These are phyloP conservation scores for Breviolum minutum DNA, from an alignment of 73 alveolate species.

Conservation along the genomic window DNA sequence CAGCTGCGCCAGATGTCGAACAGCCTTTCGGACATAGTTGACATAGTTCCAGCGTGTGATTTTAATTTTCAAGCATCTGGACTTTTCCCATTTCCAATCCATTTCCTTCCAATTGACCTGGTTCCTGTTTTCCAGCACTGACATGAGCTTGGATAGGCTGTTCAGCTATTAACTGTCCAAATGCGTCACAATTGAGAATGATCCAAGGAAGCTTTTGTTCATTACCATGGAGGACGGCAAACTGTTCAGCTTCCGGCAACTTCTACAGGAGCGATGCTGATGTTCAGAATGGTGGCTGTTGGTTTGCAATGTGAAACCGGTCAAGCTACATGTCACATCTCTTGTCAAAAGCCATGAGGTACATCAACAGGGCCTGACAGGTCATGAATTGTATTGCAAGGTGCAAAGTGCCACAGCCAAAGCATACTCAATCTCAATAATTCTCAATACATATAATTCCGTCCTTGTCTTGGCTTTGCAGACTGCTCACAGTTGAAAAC, in stretches of 20 bases:
- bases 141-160: too few relatives aligned
- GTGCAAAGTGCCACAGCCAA: too few relatives aligned
- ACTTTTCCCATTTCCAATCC: not conserved
- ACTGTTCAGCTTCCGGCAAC: slow-evolving; percentile 65
- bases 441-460: too few relatives aligned
- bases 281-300: not conserved
- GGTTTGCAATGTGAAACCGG: not conserved
- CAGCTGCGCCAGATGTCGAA: slow-evolving; percentile 90
- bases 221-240: slow-evolving; percentile 88
- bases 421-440: too few relatives aligned
- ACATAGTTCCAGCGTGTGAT: not conserved
- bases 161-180: too few relatives aligned
- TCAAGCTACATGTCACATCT: not conserved
- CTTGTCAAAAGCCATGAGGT: too few relatives aligned
- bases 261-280: not conserved
- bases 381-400: too few relatives aligned
- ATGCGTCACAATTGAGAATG: not conserved
- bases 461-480: not conserved
- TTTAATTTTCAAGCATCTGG: not conserved
- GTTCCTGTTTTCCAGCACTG: not conserved
- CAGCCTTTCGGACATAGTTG: slow-evolving; percentile 15
- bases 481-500: too few relatives aligned
- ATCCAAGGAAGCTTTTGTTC: slow-evolving; percentile 57
- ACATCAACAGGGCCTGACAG: too few relatives aligned
- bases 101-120: not conserved